A percentile compares a stretch with the other conserved stretches of the same genome.
Conservation (phyloP, 768 basidiomycete genomes). For the Hysterangium stoloniferum region DNA sequence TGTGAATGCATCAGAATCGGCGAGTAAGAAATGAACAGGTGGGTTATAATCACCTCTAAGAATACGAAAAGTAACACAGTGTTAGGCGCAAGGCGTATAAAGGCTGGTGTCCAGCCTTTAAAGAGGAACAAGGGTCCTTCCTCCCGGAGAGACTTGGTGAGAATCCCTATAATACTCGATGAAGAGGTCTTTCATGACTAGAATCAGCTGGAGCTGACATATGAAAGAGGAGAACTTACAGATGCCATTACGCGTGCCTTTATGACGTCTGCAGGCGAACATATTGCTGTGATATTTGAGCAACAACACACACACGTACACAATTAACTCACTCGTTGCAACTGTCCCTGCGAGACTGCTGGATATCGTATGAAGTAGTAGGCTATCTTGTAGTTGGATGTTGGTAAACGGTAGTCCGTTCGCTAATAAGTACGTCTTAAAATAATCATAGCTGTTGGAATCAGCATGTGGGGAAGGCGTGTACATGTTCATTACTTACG, state of each 20-base stretch:
- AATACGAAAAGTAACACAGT: slow-evolving; percentile 82
- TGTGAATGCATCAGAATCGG: slow-evolving; percentile 19
- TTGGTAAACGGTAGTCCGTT: slow-evolving; percentile 46
- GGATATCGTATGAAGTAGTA: slow-evolving; percentile 58
- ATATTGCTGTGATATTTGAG: slow-evolving; percentile 46
- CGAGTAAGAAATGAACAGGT: neutral
- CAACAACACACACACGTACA: neutral
- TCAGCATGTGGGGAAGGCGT: slow-evolving; percentile 1
- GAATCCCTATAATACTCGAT: slow-evolving; percentile 40
- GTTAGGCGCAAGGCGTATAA: slow-evolving; percentile 76
- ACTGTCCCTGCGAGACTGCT: slow-evolving; percentile 67
- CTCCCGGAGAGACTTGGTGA: slow-evolving; percentile 51
- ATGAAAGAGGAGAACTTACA: slow-evolving; percentile 32
- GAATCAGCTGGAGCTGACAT: slow-evolving; percentile 11
- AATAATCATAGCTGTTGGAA: slow-evolving; percentile 59
- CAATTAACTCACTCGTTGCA: slow-evolving; percentile 55
- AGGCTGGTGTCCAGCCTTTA: slow-evolving; percentile 87
- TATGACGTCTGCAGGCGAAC: slow-evolving; percentile 72
- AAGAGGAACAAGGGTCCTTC: slow-evolving; percentile 77
- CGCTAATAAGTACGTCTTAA: slow-evolving; percentile 53
- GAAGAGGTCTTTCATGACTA: slow-evolving; percentile 38
- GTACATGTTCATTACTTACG: slow-evolving; percentile 41
- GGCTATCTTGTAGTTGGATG: slow-evolving; percentile 56
- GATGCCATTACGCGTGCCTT: slow-evolving; percentile 72
- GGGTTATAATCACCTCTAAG: slow-evolving; percentile 47